Evolutionary conservation across 495 filamentous ascomycete genomes (phyloP).

Genomic region (Physcia stellaris): DNA sequence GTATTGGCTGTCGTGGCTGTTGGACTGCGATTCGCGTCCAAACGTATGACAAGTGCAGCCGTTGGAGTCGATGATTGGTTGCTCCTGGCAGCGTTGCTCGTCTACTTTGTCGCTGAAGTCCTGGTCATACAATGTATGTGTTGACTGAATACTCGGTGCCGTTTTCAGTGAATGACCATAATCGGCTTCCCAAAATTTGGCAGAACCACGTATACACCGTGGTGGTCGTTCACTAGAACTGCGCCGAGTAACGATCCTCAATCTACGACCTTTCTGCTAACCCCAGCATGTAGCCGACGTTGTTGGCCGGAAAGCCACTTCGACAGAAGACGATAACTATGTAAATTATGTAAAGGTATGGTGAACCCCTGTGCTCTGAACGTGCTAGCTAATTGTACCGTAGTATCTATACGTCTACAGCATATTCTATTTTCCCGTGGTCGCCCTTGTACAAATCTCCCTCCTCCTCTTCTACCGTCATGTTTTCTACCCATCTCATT

Average conservation of each 20-base stretch:
- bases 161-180: no score
- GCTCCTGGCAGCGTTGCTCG: neutral
- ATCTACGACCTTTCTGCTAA: neutral
- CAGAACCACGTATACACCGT: no score
- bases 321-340: neutral
- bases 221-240: no score
- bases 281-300: neutral
- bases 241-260: no score
- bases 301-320: neutral
- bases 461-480: slow-evolving; percentile 1
- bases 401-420: slow-evolving; percentile 3
- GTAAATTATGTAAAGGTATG: neutral
- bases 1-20: neutral
- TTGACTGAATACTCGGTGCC: no score
- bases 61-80: slow-evolving; percentile 1
- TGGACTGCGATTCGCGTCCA: neutral
- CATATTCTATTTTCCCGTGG: neutral
- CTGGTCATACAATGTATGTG: slow-evolving; percentile 2
- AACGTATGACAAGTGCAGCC: neutral
- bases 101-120: neutral
- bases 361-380: neutral
- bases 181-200: no score
- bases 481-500: neutral
- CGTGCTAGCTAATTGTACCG: neutral
- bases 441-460: neutral